Evolutionary conservation across 306 rosid genomes (phyloP).

Genomic region (Alnus rubra): DNA sequence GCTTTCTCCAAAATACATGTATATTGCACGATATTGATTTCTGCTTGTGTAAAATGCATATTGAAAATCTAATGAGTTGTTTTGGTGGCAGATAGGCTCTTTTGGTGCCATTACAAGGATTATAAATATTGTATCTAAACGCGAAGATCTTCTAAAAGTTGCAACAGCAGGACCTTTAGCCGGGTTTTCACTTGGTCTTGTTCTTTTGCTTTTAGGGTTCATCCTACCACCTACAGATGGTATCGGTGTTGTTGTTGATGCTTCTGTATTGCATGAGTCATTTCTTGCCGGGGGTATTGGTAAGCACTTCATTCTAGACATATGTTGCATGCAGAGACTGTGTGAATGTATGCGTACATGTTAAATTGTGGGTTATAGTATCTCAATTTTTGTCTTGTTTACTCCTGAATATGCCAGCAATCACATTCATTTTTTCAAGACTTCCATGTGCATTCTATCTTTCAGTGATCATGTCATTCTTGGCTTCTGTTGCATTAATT

Average conservation of each 20-base stretch:
- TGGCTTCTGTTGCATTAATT: slow-evolving; percentile 25
- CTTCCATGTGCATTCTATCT: neutral
- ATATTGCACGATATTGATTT: neutral
- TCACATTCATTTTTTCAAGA: neutral
- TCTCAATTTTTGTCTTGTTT: neutral
- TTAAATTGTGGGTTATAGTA: slow-evolving; percentile 19
- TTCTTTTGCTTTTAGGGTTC: slow-evolving; percentile 83
- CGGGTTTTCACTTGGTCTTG: slow-evolving; percentile 78
- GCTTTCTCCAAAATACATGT: slow-evolving; percentile 15
- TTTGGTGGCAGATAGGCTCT: slow-evolving; percentile 99
- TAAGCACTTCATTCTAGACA: slow-evolving; percentile 39
- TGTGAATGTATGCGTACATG: slow-evolving; percentile 15
- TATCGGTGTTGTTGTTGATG: slow-evolving; percentile 73
- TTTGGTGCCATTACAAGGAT: slow-evolving; percentile 96
- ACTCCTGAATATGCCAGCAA: neutral
- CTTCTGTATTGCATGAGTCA: slow-evolving; percentile 96
- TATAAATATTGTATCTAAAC: slow-evolving; percentile 80
- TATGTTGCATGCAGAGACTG: slow-evolving; percentile 10
- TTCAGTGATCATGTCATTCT: neutral
- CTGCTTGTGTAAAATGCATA: neutral
- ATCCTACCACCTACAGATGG: slow-evolving; percentile 90
- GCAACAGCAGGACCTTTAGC: slow-evolving; percentile 96
- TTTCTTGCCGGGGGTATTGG: slow-evolving; percentile 93
- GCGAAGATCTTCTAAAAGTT: slow-evolving; percentile 91
- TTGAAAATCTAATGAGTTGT: slow-evolving; percentile 49